Conservation (phyloP, 1,284 basidiomycete genomes). For the Boletus hoseneyae region DNA sequence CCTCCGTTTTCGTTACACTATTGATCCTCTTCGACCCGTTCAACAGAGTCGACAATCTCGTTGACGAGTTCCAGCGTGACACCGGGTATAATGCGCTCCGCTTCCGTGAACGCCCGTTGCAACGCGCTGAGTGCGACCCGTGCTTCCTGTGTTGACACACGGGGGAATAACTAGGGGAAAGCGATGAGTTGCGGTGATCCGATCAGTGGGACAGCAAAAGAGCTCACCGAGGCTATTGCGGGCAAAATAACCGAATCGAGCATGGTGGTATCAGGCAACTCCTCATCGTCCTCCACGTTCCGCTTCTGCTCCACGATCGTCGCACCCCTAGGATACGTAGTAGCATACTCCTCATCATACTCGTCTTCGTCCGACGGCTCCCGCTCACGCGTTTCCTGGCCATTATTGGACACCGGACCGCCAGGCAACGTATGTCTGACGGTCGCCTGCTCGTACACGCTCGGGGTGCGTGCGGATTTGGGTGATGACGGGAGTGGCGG, state of each 20-base stretch:
- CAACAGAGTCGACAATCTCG: conserved; percentile 89
- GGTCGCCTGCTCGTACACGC: conserved; percentile 60
- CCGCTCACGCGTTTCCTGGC: conserved; percentile 29
- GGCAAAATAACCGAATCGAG: conserved; percentile 93
- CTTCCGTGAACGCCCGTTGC: conserved; percentile 87
- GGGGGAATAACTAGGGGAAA: conserved; percentile 70
- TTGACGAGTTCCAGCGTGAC: conserved; percentile 80
- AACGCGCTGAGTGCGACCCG: conserved; percentile 78
- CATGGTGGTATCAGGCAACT: conserved; percentile 84
- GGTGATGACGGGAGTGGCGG: conserved; percentile 41
- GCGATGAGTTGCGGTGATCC: conserved; percentile 11
- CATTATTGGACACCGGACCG: conserved; percentile 12
- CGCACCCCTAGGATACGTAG: conserved; percentile 20
- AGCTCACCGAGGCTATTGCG: conserved; percentile 82
- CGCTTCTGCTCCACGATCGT: conserved; percentile 38
- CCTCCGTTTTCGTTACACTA: conserved; percentile 13
- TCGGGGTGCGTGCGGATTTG: conserved; percentile 34
- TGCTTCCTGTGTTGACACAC: conserved; percentile 86
- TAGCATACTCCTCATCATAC: conserved; percentile 50
- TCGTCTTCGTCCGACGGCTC: conserved; percentile 65
- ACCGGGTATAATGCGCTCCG: conserved; percentile 85
- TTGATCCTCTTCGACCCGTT: conserved; percentile 73
- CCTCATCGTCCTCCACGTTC: conserved; percentile 49
- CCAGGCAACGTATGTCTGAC: conserved; percentile 52
- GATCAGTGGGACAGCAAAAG: background rate